Base-by-base conservation (phyloP, 2,329 filamentous ascomycete genomes). In the Blastomyces gilchristii region DNA sequence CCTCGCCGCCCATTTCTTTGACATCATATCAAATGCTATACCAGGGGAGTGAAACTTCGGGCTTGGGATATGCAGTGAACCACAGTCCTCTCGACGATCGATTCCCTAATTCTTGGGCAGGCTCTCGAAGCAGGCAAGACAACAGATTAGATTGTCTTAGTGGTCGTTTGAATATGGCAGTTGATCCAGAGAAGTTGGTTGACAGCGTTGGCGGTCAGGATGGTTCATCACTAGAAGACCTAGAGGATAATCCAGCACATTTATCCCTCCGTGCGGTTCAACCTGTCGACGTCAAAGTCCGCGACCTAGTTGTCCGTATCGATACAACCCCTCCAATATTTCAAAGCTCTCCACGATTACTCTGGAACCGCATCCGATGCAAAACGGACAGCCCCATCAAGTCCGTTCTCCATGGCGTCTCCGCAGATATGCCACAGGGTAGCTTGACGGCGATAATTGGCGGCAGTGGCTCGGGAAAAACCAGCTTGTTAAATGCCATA, bases 361-460 rank as follows among this genome's bases (percentile, higher is more conserved):
- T 76, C 64, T 74, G 71, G 71, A 66, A 63, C 39, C 70, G 66
- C 12, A 25, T 74, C 69, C 64, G 72, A 68, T 66, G 70, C 65
- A 56, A 73, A 65, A 65, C 72, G 12, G 53, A 67, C 14, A 61
- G 62, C 18, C 64, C 68, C 6, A 64, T 72, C 60, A 82, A 81
- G 67, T 73, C 71, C 6, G 83, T 91, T 12, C 76, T 91, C 11
- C 78, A 85, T 61, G 81, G 82, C 39, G 82, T 91, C 56, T 82
- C 82, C 66, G 87, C 87, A 1, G 81, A 84, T 31, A 82, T 91
- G 71, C 79, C 80, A 2, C 81, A 83, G 8, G 87, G 88, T 2
- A 87, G 84, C 2, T 74, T 92, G 50, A 90, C 87, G 0, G 88
- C 88, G 9, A 90, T 91, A 61, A 85, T 91, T 63, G 88, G 88